Evolutionary conservation across 495 filamentous ascomycete genomes (phyloP).

Genomic region (Xylaria grammica): DNA sequence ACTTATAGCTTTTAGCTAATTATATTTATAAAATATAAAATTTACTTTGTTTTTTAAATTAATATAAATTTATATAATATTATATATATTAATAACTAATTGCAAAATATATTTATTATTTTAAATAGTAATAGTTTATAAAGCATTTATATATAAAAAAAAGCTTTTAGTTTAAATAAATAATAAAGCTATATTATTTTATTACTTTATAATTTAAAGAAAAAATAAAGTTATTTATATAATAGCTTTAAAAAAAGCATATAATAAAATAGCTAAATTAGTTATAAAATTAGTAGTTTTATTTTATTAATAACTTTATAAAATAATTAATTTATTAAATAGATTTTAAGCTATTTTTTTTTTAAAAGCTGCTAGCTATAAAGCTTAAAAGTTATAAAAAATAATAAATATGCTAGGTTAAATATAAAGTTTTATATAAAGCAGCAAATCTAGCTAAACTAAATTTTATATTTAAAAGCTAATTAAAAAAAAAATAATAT

Average conservation of each 20-base stretch:
- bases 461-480: no score
- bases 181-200: not conserved
- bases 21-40: not conserved
- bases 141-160: not conserved
- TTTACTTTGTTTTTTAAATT: not conserved
- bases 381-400: no score
- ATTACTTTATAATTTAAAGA: not conserved
- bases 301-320: not conserved
- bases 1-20: not conserved
- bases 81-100: not conserved
- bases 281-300: not conserved
- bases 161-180: not conserved
- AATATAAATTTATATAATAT: constrained; percentile 1
- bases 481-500: no score
- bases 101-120: not conserved
- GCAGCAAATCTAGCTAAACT: no score
- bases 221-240: not conserved
- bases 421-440: no score
- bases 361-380: no score
- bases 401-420: no score
- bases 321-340: no score
- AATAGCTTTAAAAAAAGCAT: not conserved
- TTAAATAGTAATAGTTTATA: not conserved
- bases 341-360: no score
- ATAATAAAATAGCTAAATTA: not conserved